Evolutionary conservation across 2,329 filamentous ascomycete genomes (phyloP).

Genomic region (Exserohilum rostratum): DNA sequence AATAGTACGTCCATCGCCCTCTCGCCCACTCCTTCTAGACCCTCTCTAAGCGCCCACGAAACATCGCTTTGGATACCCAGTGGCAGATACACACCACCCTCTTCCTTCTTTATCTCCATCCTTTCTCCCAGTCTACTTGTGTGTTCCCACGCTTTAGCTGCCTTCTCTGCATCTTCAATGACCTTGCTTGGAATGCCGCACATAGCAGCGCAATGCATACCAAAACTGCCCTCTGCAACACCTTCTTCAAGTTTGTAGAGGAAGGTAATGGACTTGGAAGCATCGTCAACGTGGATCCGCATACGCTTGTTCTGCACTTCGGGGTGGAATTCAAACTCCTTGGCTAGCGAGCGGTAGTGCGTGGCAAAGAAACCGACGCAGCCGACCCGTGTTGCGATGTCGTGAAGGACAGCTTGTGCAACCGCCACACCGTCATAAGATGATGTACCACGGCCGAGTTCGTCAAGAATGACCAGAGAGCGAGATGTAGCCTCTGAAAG

Average conservation of each 20-base stretch:
- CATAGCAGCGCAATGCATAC: conserved; percentile 99
- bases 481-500: conserved; percentile 90
- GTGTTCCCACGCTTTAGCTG: conserved; percentile 92
- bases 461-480: conserved; percentile 94
- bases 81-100: conserved; percentile 79
- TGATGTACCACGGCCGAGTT: conserved; percentile 90
- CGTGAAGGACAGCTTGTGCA: conserved; percentile 95
- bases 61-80: conserved; percentile 89
- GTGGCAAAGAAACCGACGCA: conserved; percentile 97
- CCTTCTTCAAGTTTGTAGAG: conserved; percentile 92
- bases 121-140: conserved; percentile 89
- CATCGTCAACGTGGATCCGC: conserved; percentile 92
- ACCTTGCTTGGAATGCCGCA: conserved; percentile 86
- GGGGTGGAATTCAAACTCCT: conserved; percentile 87
- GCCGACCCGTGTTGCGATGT: conserved; percentile 89
- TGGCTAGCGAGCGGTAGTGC: conserved; percentile 92
- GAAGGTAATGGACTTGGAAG: conserved; percentile 87
- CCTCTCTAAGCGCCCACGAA: conserved; percentile 72
- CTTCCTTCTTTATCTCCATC: conserved; percentile 72
- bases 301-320: conserved; percentile 87
- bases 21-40: conserved; percentile 52
- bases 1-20: conserved; percentile 62
- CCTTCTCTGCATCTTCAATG: conserved; percentile 84
- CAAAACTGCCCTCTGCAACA: conserved; percentile 94
- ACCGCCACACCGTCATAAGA: conserved; percentile 97